Evolutionary conservation across 2,329 filamentous ascomycete species (phyloP).

Genomic region (Diaporthe capsici): DNA sequence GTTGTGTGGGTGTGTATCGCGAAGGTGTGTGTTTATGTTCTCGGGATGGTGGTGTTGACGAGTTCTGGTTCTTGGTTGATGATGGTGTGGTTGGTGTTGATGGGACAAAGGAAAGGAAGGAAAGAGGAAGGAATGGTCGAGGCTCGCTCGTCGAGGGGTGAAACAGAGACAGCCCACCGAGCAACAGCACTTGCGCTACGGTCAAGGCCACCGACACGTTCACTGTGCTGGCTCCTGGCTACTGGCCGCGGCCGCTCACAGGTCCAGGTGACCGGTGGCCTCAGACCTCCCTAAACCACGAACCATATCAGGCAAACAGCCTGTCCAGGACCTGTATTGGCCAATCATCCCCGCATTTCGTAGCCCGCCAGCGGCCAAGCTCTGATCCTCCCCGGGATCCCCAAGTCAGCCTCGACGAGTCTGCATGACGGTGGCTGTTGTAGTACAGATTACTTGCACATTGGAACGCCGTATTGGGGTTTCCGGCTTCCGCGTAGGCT

Average conservation of each 20-base stretch:
- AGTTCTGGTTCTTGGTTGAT: background rate
- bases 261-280: constrained; percentile 13
- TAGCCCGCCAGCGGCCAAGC: background rate
- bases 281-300: constrained; percentile 17
- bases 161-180: constrained; percentile 24
- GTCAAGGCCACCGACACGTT: constrained; percentile 1
- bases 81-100: background rate
- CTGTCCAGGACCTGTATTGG: background rate
- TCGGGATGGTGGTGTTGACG: background rate
- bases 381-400: constrained; percentile 8
- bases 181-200: background rate
- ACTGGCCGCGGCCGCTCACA: constrained; percentile 3
- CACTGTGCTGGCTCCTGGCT: background rate
- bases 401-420: constrained; percentile 28
- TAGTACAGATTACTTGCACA: background rate
- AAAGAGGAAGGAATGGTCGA: background rate
- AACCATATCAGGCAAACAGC: constrained; percentile 2
- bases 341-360: constrained; percentile 6
- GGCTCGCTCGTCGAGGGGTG: background rate
- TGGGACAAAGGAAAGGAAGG: background rate
- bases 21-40: constrained; percentile 35
- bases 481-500: background rate
- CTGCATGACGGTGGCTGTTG: constrained; percentile 6
- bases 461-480: background rate
- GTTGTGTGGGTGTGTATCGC: constrained; percentile 33